Conservation (phyloP, 768 basidiomycete genomes). For the Lactarius indigo region DNA sequence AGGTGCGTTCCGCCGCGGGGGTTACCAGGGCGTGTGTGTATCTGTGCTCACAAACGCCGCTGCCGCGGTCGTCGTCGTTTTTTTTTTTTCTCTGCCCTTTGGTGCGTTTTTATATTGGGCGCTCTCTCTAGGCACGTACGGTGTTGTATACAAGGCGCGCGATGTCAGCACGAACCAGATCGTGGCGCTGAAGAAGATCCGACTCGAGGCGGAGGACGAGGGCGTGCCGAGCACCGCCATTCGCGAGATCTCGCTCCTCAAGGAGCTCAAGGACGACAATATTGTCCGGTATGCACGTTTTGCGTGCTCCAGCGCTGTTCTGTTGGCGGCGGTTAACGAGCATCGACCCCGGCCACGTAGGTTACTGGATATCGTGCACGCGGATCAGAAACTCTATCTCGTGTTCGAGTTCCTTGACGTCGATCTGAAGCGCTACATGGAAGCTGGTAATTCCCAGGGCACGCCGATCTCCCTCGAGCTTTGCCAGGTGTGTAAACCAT, state of each 20-base stretch:
- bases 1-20: slow-evolving; percentile 34
- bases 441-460: slow-evolving; percentile 69
- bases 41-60: background rate
- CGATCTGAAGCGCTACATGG: slow-evolving; percentile 97
- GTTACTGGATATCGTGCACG: slow-evolving; percentile 93
- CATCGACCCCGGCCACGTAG: slow-evolving; percentile 39
- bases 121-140: slow-evolving; percentile 78
- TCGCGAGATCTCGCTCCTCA: slow-evolving; percentile 94
- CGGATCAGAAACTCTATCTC: slow-evolving; percentile 94
- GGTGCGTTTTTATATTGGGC: background rate
- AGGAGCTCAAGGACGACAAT: slow-evolving; percentile 94
- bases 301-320: background rate
- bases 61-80: no score
- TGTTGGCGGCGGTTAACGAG: background rate
- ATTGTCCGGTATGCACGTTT: slow-evolving; percentile 85
- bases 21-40: background rate
- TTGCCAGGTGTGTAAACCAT: slow-evolving; percentile 70
- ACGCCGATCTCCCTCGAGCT: slow-evolving; percentile 69
- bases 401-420: slow-evolving; percentile 98
- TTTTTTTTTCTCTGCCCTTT: no score
- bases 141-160: slow-evolving; percentile 96
- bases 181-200: slow-evolving; percentile 98
- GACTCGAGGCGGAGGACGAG: slow-evolving; percentile 97
- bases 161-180: slow-evolving; percentile 75
- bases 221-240: slow-evolving; percentile 98